Percentiles rank a stretch among this genome's conserved stretches.
These are phyloP conservation scores for Saccharum spontaneum DNA, from an alignment of 176 grass and related monocot species.

Conservation along the genomic window DNA sequence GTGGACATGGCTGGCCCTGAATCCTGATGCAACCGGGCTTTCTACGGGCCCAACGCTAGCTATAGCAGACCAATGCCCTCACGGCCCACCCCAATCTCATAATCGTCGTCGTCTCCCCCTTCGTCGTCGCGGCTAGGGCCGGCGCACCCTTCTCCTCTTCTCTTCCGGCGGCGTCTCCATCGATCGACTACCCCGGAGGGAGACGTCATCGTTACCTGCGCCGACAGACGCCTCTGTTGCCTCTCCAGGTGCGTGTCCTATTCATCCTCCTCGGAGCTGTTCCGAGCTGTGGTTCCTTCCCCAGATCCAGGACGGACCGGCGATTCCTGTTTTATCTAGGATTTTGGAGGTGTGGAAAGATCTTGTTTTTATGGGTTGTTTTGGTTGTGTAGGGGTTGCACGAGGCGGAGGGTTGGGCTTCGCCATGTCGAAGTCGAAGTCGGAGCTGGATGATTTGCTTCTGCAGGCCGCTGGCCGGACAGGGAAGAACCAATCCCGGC, in stretches of 20 bases:
- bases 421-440: constrained; percentile 47
- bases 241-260: constrained; percentile 16
- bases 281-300: neutral
- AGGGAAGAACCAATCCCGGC: constrained; percentile 41
- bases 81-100: neutral
- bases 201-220: neutral
- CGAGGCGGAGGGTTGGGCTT: neutral
- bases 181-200: neutral
- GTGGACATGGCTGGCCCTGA: neutral
- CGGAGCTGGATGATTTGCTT: constrained; percentile 64
- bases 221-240: neutral
- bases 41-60: neutral
- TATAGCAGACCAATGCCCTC: neutral
- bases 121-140: constrained; percentile 14
- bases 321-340: neutral
- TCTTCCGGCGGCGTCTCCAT: neutral
- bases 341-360: neutral
- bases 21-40: neutral
- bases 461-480: constrained; percentile 80
- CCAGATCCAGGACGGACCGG: constrained; percentile 2
- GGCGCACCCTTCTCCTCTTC: neutral
- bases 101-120: neutral
- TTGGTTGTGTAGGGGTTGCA: neutral
- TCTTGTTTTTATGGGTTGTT: neutral
- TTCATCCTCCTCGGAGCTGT: neutral